These are phyloP conservation scores for Cylindrotheca fusiformis DNA, from an alignment of 108 stramenopile genomes.

Conservation along the genomic window DNA sequence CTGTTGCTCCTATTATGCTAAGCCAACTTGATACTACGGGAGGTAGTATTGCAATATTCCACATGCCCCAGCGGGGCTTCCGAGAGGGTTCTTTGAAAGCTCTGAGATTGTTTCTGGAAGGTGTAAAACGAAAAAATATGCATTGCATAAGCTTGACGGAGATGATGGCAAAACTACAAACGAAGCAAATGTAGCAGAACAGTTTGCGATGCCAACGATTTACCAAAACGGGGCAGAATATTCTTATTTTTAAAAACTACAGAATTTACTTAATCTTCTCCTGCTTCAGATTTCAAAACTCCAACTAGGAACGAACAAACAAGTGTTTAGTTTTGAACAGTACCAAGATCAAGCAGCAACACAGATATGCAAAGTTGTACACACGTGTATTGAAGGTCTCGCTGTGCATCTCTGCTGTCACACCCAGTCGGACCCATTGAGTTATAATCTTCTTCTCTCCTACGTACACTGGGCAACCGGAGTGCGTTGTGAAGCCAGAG, in stretches of 20 bases:
- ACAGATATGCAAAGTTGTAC: neutral
- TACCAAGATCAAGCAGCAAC: neutral
- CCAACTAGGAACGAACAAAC: neutral
- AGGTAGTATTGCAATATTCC: conserved; percentile 23
- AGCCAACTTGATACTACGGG: conserved; percentile 1
- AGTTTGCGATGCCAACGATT: too few relatives aligned
- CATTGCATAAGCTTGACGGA: conserved; percentile 4
- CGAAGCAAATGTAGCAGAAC: too few relatives aligned
- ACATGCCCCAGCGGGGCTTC: conserved; percentile 22
- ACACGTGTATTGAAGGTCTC: conserved; percentile 58
- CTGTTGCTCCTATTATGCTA: conserved; percentile 16
- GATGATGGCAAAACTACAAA: neutral
- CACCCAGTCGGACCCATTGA: conserved; percentile 86
- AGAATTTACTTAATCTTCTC: neutral
- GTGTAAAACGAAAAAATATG: conserved; percentile 1
- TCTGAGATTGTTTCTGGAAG: conserved; percentile 12
- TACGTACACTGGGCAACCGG: conserved; percentile 91
- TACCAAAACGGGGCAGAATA: too few relatives aligned
- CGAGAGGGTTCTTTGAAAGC: conserved; percentile 9
- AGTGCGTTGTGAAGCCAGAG: conserved; percentile 58
- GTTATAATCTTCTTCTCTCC: conserved; percentile 93
- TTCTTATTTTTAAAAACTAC: too few relatives aligned
- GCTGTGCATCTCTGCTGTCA: conserved; percentile 62
- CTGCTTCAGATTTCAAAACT: neutral
- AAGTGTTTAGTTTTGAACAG: neutral